A percentile compares a stretch with the other conserved stretches of the same genome.
These are phyloP conservation scores for Ocimum tenuiflorum DNA, from an alignment of 257 asterid species.

Conservation along the genomic window DNA sequence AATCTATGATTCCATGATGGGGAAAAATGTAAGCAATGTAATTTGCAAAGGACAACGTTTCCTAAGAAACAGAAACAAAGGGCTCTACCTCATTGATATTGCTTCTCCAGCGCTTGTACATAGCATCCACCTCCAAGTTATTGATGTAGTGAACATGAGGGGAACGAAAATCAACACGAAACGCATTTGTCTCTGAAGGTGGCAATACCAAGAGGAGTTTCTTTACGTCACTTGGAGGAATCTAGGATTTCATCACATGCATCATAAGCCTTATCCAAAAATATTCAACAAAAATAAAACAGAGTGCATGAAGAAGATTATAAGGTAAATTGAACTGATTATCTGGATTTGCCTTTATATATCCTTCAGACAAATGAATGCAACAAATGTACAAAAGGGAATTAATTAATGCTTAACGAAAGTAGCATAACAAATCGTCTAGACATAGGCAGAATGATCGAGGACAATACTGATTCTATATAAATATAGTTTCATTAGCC, in stretches of 20 bases:
- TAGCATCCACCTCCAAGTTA: conserved; percentile 82
- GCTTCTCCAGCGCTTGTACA: conserved; percentile 97
- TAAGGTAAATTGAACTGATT: conserved; percentile 8
- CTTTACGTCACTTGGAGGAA: conserved; percentile 70
- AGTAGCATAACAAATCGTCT: conserved; percentile 14
- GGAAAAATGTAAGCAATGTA: conserved; percentile 21
- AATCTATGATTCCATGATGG: conserved; percentile 42
- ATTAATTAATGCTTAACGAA: too few species aligned
- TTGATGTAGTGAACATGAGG: conserved; percentile 84
- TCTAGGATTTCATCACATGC: conserved; percentile 36
- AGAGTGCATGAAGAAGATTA: conserved; percentile 2
- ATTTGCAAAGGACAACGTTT: not conserved
- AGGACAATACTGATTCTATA: not conserved
- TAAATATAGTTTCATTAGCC: not conserved
- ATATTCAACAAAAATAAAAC: conserved; percentile 15
- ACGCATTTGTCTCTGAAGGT: conserved; percentile 62
- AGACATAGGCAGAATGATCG: not conserved
- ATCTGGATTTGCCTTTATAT: not conserved
- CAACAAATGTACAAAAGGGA: not conserved
- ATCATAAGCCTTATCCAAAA: conserved; percentile 20
- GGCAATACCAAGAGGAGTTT: conserved; percentile 79
- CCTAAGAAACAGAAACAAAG: not conserved
- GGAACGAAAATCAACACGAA: conserved; percentile 93
- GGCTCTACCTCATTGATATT: conserved; percentile 73
- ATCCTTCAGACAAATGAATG: conserved; percentile 10